These are phyloP conservation scores for Tricholoma terreum DNA, from an alignment of 768 basidiomycete genomes.

Conservation along the genomic window DNA sequence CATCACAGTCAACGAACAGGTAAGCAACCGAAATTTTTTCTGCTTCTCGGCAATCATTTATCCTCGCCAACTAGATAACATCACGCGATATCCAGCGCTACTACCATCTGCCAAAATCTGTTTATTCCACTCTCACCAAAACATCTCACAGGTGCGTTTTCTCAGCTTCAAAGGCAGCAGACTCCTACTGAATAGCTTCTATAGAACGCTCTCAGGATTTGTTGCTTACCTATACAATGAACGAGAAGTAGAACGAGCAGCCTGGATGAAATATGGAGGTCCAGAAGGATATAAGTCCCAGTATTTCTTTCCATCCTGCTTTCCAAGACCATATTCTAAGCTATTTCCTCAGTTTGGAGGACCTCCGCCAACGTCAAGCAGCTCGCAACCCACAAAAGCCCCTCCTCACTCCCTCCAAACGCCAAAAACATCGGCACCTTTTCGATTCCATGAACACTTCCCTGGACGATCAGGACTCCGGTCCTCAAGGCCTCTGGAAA, in stretches of 20 bases:
- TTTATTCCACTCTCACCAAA: neutral
- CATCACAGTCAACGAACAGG: neutral
- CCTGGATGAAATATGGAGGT: conserved; percentile 24
- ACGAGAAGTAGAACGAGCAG: conserved; percentile 19
- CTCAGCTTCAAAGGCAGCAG: neutral
- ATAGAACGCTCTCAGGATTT: neutral
- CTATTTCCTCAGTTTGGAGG: neutral
- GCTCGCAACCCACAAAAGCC: neutral
- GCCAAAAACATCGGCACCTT: neutral
- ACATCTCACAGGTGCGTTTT: neutral
- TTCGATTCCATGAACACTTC: neutral
- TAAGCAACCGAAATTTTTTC: neutral
- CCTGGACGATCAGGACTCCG: neutral
- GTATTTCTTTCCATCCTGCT: conserved; percentile 12
- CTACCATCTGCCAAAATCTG: neutral
- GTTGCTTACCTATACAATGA: conserved; percentile 11
- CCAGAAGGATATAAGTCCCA: conserved; percentile 10
- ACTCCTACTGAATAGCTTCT: neutral
- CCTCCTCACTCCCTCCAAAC: neutral
- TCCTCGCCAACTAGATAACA: neutral
- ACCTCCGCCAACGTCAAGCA: neutral
- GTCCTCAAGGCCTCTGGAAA: neutral
- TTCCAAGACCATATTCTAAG: neutral
- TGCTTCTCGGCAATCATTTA: too few relatives aligned
- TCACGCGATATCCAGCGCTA: neutral